Percentiles rank a stretch among this genome's conserved stretches.
Conservation (phyloP, 2,329 filamentous ascomycete species). For the Gliomastix tumulicola region DNA sequence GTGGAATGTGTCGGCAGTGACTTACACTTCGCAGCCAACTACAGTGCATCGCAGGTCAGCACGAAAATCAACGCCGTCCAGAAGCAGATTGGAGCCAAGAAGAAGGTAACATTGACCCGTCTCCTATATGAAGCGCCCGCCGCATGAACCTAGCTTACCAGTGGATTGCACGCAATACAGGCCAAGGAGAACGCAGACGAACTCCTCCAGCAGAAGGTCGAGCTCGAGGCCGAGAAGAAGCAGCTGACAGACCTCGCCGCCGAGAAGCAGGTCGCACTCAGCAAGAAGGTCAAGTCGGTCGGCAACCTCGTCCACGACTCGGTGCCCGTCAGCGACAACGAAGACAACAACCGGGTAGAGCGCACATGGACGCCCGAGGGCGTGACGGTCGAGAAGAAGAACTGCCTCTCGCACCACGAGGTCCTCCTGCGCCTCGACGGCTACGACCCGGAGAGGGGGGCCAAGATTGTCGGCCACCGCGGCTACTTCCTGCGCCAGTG, state of each 20-base stretch:
- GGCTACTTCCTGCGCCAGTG: constrained; percentile 89
- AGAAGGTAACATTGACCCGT: constrained; percentile 57
- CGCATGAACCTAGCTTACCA: not conserved
- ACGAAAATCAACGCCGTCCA: constrained; percentile 82
- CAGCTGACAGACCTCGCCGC: constrained; percentile 64
- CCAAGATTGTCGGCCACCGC: constrained; percentile 89
- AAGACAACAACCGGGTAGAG: constrained; percentile 78
- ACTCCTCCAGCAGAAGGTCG: constrained; percentile 69
- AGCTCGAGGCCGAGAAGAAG: constrained; percentile 78
- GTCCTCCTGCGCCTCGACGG: constrained; percentile 82
- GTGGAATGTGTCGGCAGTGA: no score
- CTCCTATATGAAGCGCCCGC: not conserved
- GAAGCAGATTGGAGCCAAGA: constrained; percentile 85
- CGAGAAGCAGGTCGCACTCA: constrained; percentile 68
- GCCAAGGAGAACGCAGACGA: constrained; percentile 83
- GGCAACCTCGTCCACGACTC: constrained; percentile 71
- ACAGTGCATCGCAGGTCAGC: constrained; percentile 72
- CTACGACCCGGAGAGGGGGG: constrained; percentile 86
- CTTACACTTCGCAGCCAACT: constrained; percentile 50
- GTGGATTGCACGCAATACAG: constrained; percentile 22
- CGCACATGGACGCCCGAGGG: constrained; percentile 77
- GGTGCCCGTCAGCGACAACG: constrained; percentile 76
- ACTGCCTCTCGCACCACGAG: constrained; percentile 86
- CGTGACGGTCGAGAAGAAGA: constrained; percentile 65
- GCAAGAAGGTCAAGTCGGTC: constrained; percentile 74